Base-by-base conservation (phyloP, 306 rosid genomes). In the Aeschynomene evenia region DNA sequence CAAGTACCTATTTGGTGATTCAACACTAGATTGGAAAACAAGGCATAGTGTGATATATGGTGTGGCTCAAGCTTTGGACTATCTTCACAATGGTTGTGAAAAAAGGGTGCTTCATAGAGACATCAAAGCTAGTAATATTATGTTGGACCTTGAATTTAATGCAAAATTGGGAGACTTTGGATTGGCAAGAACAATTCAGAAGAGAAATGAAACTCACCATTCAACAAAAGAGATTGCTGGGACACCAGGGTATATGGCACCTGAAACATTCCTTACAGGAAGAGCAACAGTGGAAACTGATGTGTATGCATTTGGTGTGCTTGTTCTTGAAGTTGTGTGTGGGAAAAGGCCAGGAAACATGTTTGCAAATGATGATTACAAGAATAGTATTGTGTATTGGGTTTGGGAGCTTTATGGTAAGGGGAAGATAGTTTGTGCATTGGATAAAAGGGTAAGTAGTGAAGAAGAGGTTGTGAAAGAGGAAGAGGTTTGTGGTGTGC, bases 191-290 rank as follows among this genome's bases (percentile, higher is more conserved):
- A 80, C 85, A 1, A 81, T 88, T 67, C 88, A 70, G 26, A 53
- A 82, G 50, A 78, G 79, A 7, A 80, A 84, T 15, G 76, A 81
- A 42, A 80, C 93, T 7, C 97, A 88, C 65, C 93, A 91, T 65
- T 79, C 96, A 0, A 91, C 96, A 2, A 86, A 70, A 24, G 91
- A 79, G 37, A 85, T 91, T 31, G 96, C 96, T 5, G 97, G 97
- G 13, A 91, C 97, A 0, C 96, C 83, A 0, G 96, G 96, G 1
- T 88, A 91, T 51, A 91, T 91, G 97, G 91, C 97, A 1, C 97
- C 93, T 1, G 97, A 88, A 56, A 86, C 87, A 0, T 88, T 91
- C 37, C 85, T 88, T 11, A 79, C 65, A 0, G 84, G 88, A 1
- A 62, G 97, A 52, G 96, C 93, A 1, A 86, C 93, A 0, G 80